Conservation (phyloP, 1,284 basidiomycete genomes). For the Heterobasidion parviporum region DNA sequence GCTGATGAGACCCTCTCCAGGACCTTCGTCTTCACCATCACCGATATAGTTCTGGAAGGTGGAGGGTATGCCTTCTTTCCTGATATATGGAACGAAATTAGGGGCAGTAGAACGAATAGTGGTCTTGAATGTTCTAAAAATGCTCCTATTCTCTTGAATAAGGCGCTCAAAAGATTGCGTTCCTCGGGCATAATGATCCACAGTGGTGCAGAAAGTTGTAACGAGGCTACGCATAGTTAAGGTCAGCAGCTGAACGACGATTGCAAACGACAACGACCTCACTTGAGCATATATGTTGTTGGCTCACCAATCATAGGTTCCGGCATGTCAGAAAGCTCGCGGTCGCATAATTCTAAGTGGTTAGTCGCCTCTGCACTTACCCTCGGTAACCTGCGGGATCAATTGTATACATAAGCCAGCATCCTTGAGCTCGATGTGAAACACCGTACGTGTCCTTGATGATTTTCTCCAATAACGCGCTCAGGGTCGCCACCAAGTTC, state of each 20-base stretch:
- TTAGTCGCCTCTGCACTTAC: conserved; percentile 18
- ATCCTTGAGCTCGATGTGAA: background rate
- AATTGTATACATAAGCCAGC: background rate
- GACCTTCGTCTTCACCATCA: background rate
- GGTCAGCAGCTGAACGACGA: too few relatives aligned
- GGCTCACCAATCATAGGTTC: conserved; percentile 30
- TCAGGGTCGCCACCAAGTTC: conserved; percentile 45
- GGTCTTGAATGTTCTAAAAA: conserved; percentile 26
- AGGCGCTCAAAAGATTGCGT: conserved; percentile 21
- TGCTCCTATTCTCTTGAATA: conserved; percentile 25
- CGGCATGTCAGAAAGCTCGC: conserved; percentile 35
- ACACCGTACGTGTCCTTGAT: conserved; percentile 38
- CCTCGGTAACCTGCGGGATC: conserved; percentile 32
- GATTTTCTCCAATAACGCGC: conserved; percentile 38
- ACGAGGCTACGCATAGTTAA: conserved; percentile 19
- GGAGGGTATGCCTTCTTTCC: background rate
- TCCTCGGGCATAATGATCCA: conserved; percentile 29
- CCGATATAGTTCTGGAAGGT: background rate
- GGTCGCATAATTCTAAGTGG: conserved; percentile 26
- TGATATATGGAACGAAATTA: conserved; percentile 20
- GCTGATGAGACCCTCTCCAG: background rate
- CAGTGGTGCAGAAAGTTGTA: conserved; percentile 32
- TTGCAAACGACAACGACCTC: background rate
- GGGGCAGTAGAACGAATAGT: conserved; percentile 31
- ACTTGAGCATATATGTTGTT: conserved; percentile 32